phyloP scores from a whole-genome alignment of 2,329 filamentous ascomycete genomes.

The Cercospora sp. region DNA sequence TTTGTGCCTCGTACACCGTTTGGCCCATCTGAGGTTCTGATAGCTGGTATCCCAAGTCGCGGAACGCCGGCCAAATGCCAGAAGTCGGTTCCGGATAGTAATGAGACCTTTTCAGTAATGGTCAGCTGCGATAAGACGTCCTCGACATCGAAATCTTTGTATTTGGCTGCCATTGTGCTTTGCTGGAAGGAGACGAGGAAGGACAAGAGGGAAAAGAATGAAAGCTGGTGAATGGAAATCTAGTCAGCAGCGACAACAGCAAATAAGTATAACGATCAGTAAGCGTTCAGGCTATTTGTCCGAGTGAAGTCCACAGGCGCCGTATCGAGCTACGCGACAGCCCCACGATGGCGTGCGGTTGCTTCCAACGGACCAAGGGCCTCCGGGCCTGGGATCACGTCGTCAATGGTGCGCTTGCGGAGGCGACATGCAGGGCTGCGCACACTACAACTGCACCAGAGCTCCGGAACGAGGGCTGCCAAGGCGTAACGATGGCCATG shows the following conservation, averaged over 20 bases:
- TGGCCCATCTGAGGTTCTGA: slow-evolving; percentile 67
- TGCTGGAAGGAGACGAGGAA: background rate
- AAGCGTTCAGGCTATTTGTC: slow-evolving; percentile 1
- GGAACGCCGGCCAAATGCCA: slow-evolving; percentile 67
- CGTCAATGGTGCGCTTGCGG: slow-evolving; percentile 2
- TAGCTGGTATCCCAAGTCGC: slow-evolving; percentile 61
- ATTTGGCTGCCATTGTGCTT: slow-evolving; percentile 14
- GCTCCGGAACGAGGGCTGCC: background rate
- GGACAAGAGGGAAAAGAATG: background rate
- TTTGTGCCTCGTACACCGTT: slow-evolving; percentile 68
- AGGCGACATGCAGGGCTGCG: slow-evolving; percentile 2
- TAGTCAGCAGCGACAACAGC: background rate
- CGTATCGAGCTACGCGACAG: background rate
- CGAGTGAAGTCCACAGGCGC: background rate
- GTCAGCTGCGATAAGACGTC: slow-evolving; percentile 35
- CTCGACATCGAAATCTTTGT: slow-evolving; percentile 36
- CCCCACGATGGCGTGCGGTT: slow-evolving; percentile 3
- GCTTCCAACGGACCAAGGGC: slow-evolving; percentile 7
- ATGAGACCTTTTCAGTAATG: slow-evolving; percentile 35
- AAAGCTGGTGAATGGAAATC: background rate
- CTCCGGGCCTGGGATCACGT: slow-evolving; percentile 1
- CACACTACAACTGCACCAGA: background rate
- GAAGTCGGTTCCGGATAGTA: slow-evolving; percentile 55
- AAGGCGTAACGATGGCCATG: background rate
- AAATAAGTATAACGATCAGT: background rate